These are phyloP conservation scores for Amaranthus tricolor DNA, from an alignment of 179 eudicot species.

Conservation along the genomic window DNA sequence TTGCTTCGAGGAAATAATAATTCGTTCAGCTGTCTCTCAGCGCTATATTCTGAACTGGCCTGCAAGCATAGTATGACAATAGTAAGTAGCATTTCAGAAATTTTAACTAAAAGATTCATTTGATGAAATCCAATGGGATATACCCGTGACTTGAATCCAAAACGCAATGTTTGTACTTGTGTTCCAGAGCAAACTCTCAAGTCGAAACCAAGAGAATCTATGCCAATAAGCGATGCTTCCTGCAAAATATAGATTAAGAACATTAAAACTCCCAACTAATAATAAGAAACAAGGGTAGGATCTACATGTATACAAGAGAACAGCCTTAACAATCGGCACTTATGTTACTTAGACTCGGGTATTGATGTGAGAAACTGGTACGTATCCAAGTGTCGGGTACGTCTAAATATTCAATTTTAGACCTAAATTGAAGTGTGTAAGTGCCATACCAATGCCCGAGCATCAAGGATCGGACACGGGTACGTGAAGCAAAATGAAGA, in stretches of 20 bases:
- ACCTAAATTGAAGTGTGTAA: no score
- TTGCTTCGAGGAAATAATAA: constrained; percentile 70
- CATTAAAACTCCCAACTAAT: background rate
- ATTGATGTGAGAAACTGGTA: no score
- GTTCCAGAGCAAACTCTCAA: constrained; percentile 88
- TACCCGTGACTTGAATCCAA: constrained; percentile 78
- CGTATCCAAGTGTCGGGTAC: no score
- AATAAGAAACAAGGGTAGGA: background rate
- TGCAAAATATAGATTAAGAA: constrained; percentile 34
- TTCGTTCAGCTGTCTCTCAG: constrained; percentile 85
- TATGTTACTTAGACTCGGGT: no score
- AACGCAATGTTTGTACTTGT: constrained; percentile 85
- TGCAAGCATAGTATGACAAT: constrained; percentile 34
- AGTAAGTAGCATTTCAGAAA: background rate
- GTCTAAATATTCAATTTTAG: no score
- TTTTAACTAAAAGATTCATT: background rate
- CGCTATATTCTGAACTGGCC: constrained; percentile 96
- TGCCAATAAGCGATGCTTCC: constrained; percentile 82
- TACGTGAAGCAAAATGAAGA: no score
- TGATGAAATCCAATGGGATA: background rate
- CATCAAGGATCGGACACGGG: no score
- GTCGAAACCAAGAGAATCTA: constrained; percentile 92
- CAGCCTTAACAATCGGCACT: background rate
- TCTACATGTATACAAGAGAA: background rate
- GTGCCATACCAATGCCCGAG: no score